Base-by-base conservation (phyloP, 768 basidiomycete genomes). In the Chalciporus sphaerocephalus region DNA sequence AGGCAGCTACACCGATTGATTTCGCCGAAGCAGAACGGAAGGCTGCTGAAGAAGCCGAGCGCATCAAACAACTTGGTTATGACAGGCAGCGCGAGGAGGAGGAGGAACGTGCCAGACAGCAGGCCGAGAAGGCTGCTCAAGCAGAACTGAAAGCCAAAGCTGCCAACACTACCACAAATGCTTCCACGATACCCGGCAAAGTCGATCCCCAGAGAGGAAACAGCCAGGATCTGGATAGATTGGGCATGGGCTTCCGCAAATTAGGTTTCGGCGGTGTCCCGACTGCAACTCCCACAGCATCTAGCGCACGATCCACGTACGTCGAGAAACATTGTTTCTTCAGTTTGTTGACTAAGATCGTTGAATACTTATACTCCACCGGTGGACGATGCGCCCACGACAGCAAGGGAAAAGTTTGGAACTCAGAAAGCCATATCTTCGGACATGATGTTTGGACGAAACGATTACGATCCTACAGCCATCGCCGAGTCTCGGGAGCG, bases 381-480 rank as follows among this genome's bases (percentile, higher is more conserved):
- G 2, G 62, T 38, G 5, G 85, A 83, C 40, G 81, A 88, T 42
- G 70, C 82, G 21, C 81, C 83, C 0, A 92, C 81, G 5, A 80
- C 79, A 15, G 95, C 96, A 1, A 81, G 93, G 46, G 87, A 94
- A 7, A 91, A 89, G 57, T 99, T 98, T 64, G 90, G 92, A 2
- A 65, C 60, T 48, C 96, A 98, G 64, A 99, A 97, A 62, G 92
- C 80, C 43, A 99, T 99, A 64, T 97, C 94, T 5, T 95, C 92
- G 4, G 96, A 98, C 60, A 92, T 93, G 89, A 97, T 86, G 73
- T 98, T 98, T 63, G 92, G 85, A 18, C 80, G 95, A 33, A 87
- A 87, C 39, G 66, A 82, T 17, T 97, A 96, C 68, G 94, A 98
- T 60, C 80, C 90, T 2, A 58, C 64, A 28, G 74, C 81, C 4